Percentiles rank a stretch among this genome's conserved stretches.
phyloP scores from a whole-genome alignment of 2,329 filamentous ascomycete genomes.

The Arthrobotrys megalospora region DNA sequence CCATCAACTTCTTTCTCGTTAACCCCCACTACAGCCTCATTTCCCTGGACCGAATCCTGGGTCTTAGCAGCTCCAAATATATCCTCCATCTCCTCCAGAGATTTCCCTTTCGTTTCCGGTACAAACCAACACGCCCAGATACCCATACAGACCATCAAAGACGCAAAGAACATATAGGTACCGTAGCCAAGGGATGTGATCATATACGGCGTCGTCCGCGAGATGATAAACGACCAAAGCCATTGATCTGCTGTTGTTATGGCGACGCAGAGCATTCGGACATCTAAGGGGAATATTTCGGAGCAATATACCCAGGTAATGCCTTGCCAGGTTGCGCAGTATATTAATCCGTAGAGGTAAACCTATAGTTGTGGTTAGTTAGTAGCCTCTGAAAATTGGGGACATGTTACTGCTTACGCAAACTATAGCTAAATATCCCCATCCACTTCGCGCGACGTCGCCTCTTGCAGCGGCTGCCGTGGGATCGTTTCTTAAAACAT shows the following conservation, averaged over 20 bases:
- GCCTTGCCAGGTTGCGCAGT: constrained; percentile 81
- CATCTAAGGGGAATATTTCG: constrained; percentile 74
- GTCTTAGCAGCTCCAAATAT: constrained; percentile 62
- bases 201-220: constrained; percentile 78
- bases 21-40: constrained; percentile 1
- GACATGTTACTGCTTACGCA: constrained; percentile 30
- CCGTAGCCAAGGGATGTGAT: constrained; percentile 69
- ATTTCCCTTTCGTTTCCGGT: constrained; percentile 78
- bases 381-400: not conserved
- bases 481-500: constrained; percentile 65
- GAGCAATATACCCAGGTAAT: constrained; percentile 77
- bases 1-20: constrained; percentile 16
- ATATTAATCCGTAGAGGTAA: constrained; percentile 73
- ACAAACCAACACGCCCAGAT: constrained; percentile 70
- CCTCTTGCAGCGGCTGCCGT: constrained; percentile 6
- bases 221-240: constrained; percentile 82
- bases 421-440: constrained; percentile 53
- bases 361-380: constrained; percentile 21
- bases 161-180: constrained; percentile 69
- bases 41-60: constrained; percentile 7
- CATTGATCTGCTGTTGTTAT: constrained; percentile 79
- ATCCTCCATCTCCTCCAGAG: constrained; percentile 66
- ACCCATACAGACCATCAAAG: constrained; percentile 76
- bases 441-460: constrained; percentile 26
- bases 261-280: constrained; percentile 66